Evolutionary conservation across 768 basidiomycete species (phyloP), one percentile per base, ranked within the genome.

Genomic region (Fomitopsis serialis): DNA sequence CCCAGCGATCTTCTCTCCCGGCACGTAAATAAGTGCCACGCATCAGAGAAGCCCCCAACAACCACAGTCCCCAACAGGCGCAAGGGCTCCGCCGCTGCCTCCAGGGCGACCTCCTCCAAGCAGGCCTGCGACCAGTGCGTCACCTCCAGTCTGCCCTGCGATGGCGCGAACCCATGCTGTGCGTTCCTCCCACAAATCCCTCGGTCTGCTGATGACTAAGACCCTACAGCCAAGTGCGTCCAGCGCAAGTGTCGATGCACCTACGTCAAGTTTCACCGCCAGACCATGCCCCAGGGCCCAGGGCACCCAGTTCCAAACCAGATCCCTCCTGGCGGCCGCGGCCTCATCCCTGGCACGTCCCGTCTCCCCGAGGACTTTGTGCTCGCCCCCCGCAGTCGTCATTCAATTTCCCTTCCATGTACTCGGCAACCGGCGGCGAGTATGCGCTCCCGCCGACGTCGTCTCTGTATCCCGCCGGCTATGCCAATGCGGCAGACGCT

Each of bases 121-220:
- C 87, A 90, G 65, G 85, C 87, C 1, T 92, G 90, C 64, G 90
- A 92, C 67, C 87, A 91, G 59, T 92, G 90, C 59, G 87, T 89
- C 42, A 81, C 85, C 61, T 77, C 80, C 9, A 84, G 78, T 59
- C 70, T 89, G 3, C 87, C 87, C 0, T 92, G 89, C 59, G 89
- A 92, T 60, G 88, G 89, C 15, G 79, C 77, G 54, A 88, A 87
- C 66, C 89, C 89, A 3, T 92, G 89, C 60, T 74, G 89, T 89
- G 59, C 53, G 83, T 53, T 55, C 35, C 42, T 21, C 25, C 25
- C 24, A n/a, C 47, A 42, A 45, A 42, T 34, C 6, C 17, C 15
- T 3, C 40, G 40, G 10, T 8, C 44, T n/a, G 48, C 42, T 42
- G 47, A 15, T 42, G 37, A 27, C 12, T 35, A 21, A 37, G 25